Percentiles rank a stretch among this genome's conserved stretches.
Evolutionary conservation across 345 rosid genomes (phyloP).

Genomic region (Ailanthus altissimus): DNA sequence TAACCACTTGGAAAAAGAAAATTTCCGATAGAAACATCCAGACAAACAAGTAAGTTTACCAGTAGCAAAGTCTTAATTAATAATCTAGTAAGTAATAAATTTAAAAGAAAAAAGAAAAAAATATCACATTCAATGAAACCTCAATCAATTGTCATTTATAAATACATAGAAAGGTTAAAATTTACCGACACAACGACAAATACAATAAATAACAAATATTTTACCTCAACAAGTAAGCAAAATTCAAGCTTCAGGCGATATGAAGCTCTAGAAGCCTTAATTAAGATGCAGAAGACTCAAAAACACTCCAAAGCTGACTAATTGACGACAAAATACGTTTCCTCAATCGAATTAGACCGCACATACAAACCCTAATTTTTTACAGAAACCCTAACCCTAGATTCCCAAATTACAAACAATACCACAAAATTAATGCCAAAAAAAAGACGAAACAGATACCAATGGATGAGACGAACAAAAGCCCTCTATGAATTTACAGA

Average conservation of each 20-base stretch:
- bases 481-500: constrained; percentile 43
- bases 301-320: constrained; percentile 1
- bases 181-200: neutral
- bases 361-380: constrained; percentile 22
- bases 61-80: neutral
- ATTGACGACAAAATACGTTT: constrained; percentile 10
- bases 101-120: too few relatives aligned
- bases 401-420: constrained; percentile 17
- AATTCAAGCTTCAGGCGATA: constrained; percentile 20
- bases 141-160: neutral
- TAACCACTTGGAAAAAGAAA: neutral
- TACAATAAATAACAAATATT: neutral
- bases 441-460: neutral
- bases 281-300: neutral
- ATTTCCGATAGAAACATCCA: neutral
- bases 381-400: constrained; percentile 53
- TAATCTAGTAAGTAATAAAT: neutral
- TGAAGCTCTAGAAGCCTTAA: neutral
- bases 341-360: constrained; percentile 22
- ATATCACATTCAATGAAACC: neutral
- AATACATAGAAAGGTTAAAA: neutral
- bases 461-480: constrained; percentile 22
- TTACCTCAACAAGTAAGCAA: constrained; percentile 31
- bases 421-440: constrained; percentile 17
- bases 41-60: neutral